phyloP scores from a whole-genome alignment of 179 eudicot species.

The Silene coronaria region DNA sequence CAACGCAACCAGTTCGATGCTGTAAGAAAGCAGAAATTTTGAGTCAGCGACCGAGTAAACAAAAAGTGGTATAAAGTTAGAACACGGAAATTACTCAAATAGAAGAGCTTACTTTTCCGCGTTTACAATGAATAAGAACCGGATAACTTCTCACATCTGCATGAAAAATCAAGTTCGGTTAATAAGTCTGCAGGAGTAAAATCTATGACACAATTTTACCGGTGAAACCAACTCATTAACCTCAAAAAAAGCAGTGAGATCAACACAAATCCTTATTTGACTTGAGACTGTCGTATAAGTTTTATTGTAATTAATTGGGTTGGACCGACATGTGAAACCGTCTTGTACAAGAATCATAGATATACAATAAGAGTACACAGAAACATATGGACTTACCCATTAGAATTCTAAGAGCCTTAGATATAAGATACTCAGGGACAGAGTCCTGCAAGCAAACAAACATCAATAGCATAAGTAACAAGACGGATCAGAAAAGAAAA shows the following conservation, averaged over 20 bases:
- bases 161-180: constrained; percentile 10
- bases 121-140: constrained; percentile 73
- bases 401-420: constrained; percentile 61
- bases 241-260: too few species aligned
- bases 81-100: not conserved
- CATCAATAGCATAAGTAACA: constrained; percentile 19
- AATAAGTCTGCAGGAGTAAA: not conserved
- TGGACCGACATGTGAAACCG: not conserved
- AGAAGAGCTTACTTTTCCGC: constrained; percentile 61
- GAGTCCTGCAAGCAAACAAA: constrained; percentile 58
- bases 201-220: not conserved
- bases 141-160: constrained; percentile 76
- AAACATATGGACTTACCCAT: constrained; percentile 43
- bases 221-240: too few species aligned
- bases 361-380: not conserved
- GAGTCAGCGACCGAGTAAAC: not conserved
- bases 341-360: not conserved
- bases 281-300: not conserved
- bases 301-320: not conserved
- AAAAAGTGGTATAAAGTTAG: not conserved
- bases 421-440: constrained; percentile 73
- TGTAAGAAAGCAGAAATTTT: constrained; percentile 24
- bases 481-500: not conserved
- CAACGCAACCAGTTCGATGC: constrained; percentile 89
- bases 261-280: too few species aligned